phyloP scores from a whole-genome alignment of 345 rosid species.

The Eucalyptus guilfoylei region DNA sequence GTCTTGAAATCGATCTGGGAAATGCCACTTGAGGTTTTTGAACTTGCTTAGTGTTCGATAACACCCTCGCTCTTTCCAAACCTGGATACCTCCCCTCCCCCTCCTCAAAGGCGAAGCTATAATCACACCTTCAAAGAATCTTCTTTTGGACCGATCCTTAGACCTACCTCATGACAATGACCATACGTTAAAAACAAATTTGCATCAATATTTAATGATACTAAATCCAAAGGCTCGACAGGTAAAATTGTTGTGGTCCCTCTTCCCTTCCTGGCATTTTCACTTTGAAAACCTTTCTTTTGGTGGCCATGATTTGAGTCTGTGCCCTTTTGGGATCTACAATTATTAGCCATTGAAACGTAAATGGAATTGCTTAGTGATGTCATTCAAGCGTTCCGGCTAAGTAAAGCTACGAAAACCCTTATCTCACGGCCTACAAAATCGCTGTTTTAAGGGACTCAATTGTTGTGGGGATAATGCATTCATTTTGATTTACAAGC shows the following conservation, averaged over 20 bases:
- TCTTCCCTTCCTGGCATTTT: background rate
- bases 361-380: background rate
- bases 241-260: background rate
- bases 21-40: background rate
- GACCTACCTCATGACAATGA: background rate
- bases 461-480: background rate
- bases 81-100: background rate
- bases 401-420: constrained; percentile 5
- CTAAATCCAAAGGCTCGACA: background rate
- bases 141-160: background rate
- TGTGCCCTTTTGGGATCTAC: background rate
- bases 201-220: background rate
- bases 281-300: background rate
- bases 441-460: background rate
- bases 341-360: background rate
- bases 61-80: background rate
- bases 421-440: background rate
- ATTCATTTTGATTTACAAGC: background rate
- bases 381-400: background rate
- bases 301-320: background rate
- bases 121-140: background rate
- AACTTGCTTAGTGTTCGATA: background rate
- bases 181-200: background rate
- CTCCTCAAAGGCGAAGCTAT: background rate
- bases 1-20: background rate